Percentiles rank a stretch among this genome's conserved stretches.
These are phyloP conservation scores for Westerdykella aurantiaca DNA, from an alignment of 2,329 filamentous ascomycete genomes.

Conservation along the genomic window DNA sequence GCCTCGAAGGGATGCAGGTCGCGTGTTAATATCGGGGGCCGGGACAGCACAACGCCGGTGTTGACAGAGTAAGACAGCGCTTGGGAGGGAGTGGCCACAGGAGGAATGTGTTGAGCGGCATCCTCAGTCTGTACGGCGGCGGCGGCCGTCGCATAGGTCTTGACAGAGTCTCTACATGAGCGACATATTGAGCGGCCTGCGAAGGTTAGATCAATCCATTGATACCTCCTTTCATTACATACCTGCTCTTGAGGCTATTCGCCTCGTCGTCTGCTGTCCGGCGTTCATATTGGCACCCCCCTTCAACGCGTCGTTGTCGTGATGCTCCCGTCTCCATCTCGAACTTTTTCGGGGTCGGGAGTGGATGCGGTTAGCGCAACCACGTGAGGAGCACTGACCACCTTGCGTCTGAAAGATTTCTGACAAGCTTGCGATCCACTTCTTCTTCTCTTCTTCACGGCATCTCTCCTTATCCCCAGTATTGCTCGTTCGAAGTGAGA, in stretches of 20 bases:
- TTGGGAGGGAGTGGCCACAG: conserved; percentile 37
- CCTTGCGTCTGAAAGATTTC: conserved; percentile 10
- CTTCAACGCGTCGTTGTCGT: conserved; percentile 5
- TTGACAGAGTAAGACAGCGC: conserved; percentile 42
- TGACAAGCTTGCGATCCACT: conserved; percentile 13
- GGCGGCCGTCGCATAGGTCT: conserved; percentile 33
- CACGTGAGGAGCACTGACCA: conserved; percentile 15
- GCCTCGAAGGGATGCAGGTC: conserved; percentile 83
- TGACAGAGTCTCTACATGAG: conserved; percentile 41
- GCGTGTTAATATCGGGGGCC: conserved; percentile 80
- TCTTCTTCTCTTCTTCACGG: conserved; percentile 48
- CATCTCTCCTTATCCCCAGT: conserved; percentile 93
- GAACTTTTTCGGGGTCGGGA: conserved; percentile 29
- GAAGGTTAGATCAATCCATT: conserved; percentile 21
- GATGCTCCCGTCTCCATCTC: conserved; percentile 10
- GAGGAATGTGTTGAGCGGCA: conserved; percentile 24
- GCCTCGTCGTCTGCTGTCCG: conserved; percentile 42
- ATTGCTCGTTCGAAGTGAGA: conserved; percentile 54
- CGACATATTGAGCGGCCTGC: conserved; percentile 41
- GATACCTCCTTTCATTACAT: conserved; percentile 7
- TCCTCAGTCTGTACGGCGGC: conserved; percentile 33
- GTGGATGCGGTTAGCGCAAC: conserved; percentile 24
- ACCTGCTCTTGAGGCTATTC: conserved; percentile 39
- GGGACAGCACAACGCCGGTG: conserved; percentile 76
- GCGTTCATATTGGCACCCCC: conserved; percentile 37